Evolutionary conservation across 805 yeast genomes (phyloP).

Genomic region (Jamesozyma jinghongensis): DNA sequence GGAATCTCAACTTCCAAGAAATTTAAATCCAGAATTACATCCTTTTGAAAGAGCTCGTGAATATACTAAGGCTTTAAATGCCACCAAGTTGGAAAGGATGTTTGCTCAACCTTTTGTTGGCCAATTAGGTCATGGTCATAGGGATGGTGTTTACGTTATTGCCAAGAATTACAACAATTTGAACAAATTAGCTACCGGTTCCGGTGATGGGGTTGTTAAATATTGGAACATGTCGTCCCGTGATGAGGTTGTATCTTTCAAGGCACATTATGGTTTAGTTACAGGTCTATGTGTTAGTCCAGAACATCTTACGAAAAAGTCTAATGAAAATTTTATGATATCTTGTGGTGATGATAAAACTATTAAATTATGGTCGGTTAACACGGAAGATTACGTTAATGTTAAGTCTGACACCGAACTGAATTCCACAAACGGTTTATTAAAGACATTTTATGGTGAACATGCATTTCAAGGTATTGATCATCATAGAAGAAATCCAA

Average conservation of each 20-base stretch:
- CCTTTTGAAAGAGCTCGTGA: constrained; percentile 97
- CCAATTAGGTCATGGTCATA: constrained; percentile 88
- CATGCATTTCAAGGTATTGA: constrained; percentile 80
- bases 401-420: constrained; percentile 27
- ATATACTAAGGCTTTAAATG: constrained; percentile 87
- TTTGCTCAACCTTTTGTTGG: constrained; percentile 97
- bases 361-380: constrained; percentile 80
- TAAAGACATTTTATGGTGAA: constrained; percentile 75
- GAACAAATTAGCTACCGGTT: constrained; percentile 77
- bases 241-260: constrained; percentile 63
- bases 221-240: constrained; percentile 86
- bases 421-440: constrained; percentile 31
- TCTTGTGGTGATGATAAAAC: constrained; percentile 90
- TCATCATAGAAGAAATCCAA: constrained; percentile 64
- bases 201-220: constrained; percentile 92
- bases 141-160: constrained; percentile 85
- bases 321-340: constrained; percentile 41
- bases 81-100: constrained; percentile 91
- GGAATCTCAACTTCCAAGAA: constrained; percentile 78
- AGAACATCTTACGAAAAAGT: constrained; percentile 13
- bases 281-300: constrained; percentile 78
- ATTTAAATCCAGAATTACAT: constrained; percentile 87
- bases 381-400: constrained; percentile 39
- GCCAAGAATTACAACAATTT: constrained; percentile 68
- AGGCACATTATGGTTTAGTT: constrained; percentile 86